A percentile compares a stretch with the other conserved stretches of the same genome.
Evolutionary conservation across 345 rosid species (phyloP).

Genomic region (Boechera retrofracta): DNA sequence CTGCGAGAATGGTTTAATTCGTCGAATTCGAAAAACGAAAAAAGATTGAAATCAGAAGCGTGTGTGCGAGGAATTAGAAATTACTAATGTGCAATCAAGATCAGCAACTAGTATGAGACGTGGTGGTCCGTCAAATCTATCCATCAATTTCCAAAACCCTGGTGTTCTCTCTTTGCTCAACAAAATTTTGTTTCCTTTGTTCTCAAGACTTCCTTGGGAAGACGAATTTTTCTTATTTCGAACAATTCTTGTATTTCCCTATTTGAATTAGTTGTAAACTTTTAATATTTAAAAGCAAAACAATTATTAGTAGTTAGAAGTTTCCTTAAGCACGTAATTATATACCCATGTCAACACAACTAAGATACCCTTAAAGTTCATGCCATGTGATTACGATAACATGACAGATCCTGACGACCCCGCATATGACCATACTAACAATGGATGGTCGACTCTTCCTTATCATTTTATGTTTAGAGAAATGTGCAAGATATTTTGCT

Average conservation of each 20-base stretch:
- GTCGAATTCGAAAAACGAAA: neutral
- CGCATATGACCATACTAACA: neutral
- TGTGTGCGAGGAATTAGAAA: neutral
- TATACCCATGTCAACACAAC: neutral
- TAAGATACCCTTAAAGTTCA: neutral
- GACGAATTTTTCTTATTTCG: neutral
- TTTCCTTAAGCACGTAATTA: neutral
- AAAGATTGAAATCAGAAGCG: neutral
- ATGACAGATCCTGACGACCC: neutral
- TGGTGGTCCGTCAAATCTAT: slow-evolving; percentile 64
- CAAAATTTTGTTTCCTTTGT: neutral
- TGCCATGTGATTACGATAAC: neutral
- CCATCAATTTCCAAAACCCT: slow-evolving; percentile 46
- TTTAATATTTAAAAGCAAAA: neutral
- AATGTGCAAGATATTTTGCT: too few species aligned
- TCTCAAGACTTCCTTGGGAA: neutral
- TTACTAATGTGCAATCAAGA: slow-evolving; percentile 86
- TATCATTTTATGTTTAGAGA: neutral
- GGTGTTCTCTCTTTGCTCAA: neutral
- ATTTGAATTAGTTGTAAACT: neutral
- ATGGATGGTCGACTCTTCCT: too few species aligned
- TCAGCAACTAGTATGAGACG: slow-evolving; percentile 82
- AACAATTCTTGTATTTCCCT: neutral
- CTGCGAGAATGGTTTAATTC: slow-evolving; percentile 39
- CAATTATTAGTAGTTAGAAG: neutral